Evolutionary conservation across 768 basidiomycete species (phyloP).

Genomic region (Mycena amicta): DNA sequence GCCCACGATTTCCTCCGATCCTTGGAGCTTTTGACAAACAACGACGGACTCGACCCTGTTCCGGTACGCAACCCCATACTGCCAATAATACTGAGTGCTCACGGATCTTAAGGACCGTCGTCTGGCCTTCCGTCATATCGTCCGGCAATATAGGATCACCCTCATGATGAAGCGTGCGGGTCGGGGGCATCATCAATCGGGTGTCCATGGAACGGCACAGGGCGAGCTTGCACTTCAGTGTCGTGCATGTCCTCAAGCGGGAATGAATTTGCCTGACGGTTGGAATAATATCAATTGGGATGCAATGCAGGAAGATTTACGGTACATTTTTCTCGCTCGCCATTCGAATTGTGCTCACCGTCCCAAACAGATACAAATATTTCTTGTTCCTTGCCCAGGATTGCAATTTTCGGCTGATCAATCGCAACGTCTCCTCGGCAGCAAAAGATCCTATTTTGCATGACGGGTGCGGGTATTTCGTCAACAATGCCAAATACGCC

Average conservation of each 20-base stretch:
- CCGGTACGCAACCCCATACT: neutral
- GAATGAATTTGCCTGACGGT: slow-evolving; percentile 1
- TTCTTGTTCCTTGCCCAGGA: neutral
- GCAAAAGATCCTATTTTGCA: neutral
- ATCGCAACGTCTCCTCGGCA: neutral
- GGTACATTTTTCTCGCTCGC: too few relatives aligned
- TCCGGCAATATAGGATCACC: neutral
- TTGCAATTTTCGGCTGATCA: neutral
- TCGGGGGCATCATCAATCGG: neutral
- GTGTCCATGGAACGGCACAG: neutral
- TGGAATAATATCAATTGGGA: slow-evolving; percentile 9
- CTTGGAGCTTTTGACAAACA: slow-evolving; percentile 2
- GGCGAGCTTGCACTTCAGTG: slow-evolving; percentile 6
- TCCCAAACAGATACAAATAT: neutral
- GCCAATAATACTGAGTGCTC: neutral
- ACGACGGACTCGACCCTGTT: neutral
- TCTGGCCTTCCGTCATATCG: neutral
- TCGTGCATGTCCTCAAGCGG: slow-evolving; percentile 9
- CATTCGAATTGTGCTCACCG: too few relatives aligned
- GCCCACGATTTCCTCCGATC: neutral
- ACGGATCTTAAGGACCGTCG: neutral
- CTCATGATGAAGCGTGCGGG: slow-evolving; percentile 9
- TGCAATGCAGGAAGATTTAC: too few relatives aligned
- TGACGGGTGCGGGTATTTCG: neutral
- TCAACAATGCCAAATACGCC: neutral